Evolutionary conservation across 139 green algal genomes (phyloP), one percentile per base, ranked within the genome.

Genomic region (Chlamydomonas eustigma): DNA sequence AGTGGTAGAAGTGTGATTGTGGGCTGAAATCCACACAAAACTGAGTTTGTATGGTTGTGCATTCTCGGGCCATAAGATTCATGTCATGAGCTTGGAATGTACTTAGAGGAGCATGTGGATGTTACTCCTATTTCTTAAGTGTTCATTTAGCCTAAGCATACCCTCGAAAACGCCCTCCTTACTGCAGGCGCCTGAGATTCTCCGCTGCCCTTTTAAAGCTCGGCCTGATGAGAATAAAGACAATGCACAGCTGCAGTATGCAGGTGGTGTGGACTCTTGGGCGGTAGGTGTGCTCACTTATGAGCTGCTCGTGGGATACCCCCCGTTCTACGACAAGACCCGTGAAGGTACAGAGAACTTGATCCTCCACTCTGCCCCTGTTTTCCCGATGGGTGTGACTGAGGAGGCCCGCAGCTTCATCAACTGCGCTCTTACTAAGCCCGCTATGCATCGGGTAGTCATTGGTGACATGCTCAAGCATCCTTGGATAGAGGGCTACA

Each of bases 261-360:
- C 37, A 38, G 74, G 69, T 0, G 70, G 81, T 32, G 92, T 96
- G n/a, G 93, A 97, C 87, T 92, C 88, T 75, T 97, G 93, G 93
- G 85, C 89, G 0, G 88, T 95, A 51, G 93, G 93, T 37, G 88
- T 97, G 30, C 78, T 97, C 2, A 75, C 92, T 1, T 97, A 91
- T 51, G 92, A 97, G 82, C 87, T 97, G 78, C 76, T 97, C 31
- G 84, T 89, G 18, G 92, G 91, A 64, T 92, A 86, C 79, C 88
- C 91, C 4, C 91, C 91, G 3, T 95, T 95, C 64, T 92, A 85
- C 71, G 89, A 94, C 85, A 76, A 85, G 75, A 71, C 6, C 39
- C 80, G 83, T 12, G 83, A 38, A 35, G 76, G 37, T 32, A 90
- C 85, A 12, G 81, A 90, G 75, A 78, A 84, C 3, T 76, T 78